phyloP scores from a whole-genome alignment of 306 rosid genomes.

The Inga leiocalycina region DNA sequence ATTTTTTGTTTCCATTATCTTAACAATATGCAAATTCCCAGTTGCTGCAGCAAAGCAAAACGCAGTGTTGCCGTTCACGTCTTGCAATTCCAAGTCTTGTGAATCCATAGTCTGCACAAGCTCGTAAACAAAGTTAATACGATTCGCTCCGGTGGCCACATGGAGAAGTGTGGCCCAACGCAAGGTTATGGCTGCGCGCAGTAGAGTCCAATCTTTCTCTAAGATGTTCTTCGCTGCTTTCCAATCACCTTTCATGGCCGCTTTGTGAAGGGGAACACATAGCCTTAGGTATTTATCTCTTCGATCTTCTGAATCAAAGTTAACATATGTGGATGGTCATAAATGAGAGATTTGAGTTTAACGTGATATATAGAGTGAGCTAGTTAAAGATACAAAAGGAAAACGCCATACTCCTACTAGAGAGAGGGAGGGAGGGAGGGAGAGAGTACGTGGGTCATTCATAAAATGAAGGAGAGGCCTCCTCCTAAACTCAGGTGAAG shows the following conservation, averaged over 20 bases:
- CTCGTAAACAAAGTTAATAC: slow-evolving; percentile 7
- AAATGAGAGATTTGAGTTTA: no score
- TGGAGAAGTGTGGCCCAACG: slow-evolving; percentile 26
- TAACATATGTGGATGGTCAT: no score
- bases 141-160: slow-evolving; percentile 34
- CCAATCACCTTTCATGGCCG: slow-evolving; percentile 31
- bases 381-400: no score
- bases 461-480: no score
- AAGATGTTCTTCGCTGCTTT: slow-evolving; percentile 4
- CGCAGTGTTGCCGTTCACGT: slow-evolving; percentile 30
- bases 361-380: no score
- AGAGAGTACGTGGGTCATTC: no score
- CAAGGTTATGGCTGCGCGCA: background rate
- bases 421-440: no score
- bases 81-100: slow-evolving; percentile 15
- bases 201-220: background rate
- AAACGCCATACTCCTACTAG: no score
- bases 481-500: no score
- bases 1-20: slow-evolving; percentile 16
- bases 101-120: background rate
- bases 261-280: slow-evolving; percentile 21
- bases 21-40: background rate
- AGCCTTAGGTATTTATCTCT: no score
- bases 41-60: slow-evolving; percentile 33
- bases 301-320: no score